A percentile compares a stretch with the other conserved stretches of the same genome.
These are phyloP conservation scores for Cinnamomum micranthum DNA, from an alignment of 164 flowering plant genomes.

Conservation along the genomic window DNA sequence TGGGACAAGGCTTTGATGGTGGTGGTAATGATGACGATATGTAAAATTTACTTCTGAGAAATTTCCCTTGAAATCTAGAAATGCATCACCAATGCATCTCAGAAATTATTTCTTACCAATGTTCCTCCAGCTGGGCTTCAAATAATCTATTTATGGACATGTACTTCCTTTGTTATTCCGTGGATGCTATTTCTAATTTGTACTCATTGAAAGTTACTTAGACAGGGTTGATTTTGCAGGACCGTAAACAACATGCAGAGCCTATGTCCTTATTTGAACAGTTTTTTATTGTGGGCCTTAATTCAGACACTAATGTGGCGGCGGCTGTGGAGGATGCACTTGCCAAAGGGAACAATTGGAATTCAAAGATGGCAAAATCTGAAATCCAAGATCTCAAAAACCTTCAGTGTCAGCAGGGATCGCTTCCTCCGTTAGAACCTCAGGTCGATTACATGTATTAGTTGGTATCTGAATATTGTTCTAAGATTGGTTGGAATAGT, in stretches of 20 bases:
- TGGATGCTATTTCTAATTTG: constrained; percentile 1
- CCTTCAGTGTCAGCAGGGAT: constrained; percentile 38
- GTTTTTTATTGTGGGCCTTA: constrained; percentile 81
- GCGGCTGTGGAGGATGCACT: constrained; percentile 66
- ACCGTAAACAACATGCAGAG: constrained; percentile 52
- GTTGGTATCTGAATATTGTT: not conserved
- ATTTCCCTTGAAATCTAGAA: too few relatives aligned
- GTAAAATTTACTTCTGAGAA: too few relatives aligned
- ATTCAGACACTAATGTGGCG: constrained; percentile 71
- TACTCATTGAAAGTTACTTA: constrained; percentile 4
- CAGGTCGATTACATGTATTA: constrained; percentile 45
- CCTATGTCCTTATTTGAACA: constrained; percentile 84
- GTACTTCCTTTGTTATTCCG: not conserved
- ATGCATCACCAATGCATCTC: too few relatives aligned
- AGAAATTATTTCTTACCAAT: too few relatives aligned
- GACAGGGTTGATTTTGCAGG: constrained; percentile 37
- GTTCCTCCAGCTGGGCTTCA: not conserved
- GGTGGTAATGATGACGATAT: too few relatives aligned
- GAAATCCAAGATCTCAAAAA: constrained; percentile 37
- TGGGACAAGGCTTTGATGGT: too few relatives aligned
- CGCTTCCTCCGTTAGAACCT: constrained; percentile 68
- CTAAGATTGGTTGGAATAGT: constrained; percentile 3
- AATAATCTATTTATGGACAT: not conserved
- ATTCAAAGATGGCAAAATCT: constrained; percentile 44
- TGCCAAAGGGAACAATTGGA: constrained; percentile 77